phyloP scores from a whole-genome alignment of 192 early-diverging fungal species.

The Podila clonocystis region DNA sequence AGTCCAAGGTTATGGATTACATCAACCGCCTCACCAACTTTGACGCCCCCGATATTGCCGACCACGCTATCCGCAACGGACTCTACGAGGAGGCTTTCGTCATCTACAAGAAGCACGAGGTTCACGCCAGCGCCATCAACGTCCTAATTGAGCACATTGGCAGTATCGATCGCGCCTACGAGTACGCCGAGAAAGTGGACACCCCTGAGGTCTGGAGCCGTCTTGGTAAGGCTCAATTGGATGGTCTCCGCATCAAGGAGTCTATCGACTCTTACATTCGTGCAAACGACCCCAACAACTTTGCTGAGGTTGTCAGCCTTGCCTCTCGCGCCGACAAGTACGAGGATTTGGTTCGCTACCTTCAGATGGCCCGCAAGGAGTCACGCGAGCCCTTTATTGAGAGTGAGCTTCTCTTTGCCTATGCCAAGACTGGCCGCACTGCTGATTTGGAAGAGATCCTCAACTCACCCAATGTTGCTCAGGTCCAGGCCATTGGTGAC shows the following conservation, averaged over 20 bases:
- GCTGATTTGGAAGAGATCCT: constrained; percentile 96
- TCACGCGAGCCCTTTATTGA: constrained; percentile 96
- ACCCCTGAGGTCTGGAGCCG: constrained; percentile 94
- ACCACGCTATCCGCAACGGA: constrained; percentile 89
- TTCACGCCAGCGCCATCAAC: constrained; percentile 87
- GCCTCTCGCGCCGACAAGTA: constrained; percentile 88
- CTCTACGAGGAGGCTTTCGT: constrained; percentile 96
- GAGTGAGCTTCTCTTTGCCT: constrained; percentile 95
- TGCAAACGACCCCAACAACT: constrained; percentile 92
- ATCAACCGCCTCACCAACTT: constrained; percentile 90
- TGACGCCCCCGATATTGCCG: constrained; percentile 97
- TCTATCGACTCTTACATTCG: constrained; percentile 98
- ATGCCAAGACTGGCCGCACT: constrained; percentile 92
- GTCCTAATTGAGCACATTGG: constrained; percentile 94
- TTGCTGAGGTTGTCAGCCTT: constrained; percentile 86
- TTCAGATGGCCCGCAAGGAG: constrained; percentile 95
- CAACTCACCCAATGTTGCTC: constrained; percentile 91
- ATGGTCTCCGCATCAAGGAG: constrained; percentile 90
- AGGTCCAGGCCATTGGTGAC: constrained; percentile 91
- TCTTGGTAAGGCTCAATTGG: constrained; percentile 95
- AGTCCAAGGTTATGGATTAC: constrained; percentile 90
- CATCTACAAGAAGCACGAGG: constrained; percentile 96
- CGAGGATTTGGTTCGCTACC: constrained; percentile 94
- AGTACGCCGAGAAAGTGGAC: constrained; percentile 95
- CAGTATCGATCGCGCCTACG: constrained; percentile 94